Conservation (phyloP, 2,329 filamentous ascomycete genomes). For the Trichoderma sp. region DNA sequence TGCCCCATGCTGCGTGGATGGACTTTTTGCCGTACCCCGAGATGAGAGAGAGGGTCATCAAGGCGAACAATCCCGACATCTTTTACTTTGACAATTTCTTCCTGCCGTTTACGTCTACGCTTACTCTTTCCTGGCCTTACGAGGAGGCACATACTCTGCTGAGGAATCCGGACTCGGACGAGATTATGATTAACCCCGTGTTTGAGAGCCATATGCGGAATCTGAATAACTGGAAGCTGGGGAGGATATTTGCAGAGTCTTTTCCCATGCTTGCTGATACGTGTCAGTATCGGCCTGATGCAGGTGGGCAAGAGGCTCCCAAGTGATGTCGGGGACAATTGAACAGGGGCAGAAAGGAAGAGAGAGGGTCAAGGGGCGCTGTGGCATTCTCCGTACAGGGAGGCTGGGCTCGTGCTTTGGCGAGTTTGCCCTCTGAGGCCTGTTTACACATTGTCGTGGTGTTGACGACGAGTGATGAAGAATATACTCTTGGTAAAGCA, state of each 20-base stretch:
- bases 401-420: too few species aligned
- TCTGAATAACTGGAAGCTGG: slow-evolving; percentile 80
- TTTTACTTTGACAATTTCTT: slow-evolving; percentile 81
- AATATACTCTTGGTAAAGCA: too few species aligned
- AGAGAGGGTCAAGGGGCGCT: background rate
- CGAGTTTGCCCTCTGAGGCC: too few species aligned
- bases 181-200: slow-evolving; percentile 80
- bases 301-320: background rate
- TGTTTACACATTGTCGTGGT: too few species aligned
- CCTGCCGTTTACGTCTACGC: slow-evolving; percentile 74
- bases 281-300: slow-evolving; percentile 3
- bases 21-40: slow-evolving; percentile 79
- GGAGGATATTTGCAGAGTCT: slow-evolving; percentile 64
- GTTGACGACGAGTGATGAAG: too few species aligned
- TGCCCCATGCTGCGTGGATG: slow-evolving; percentile 76
- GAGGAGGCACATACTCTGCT: slow-evolving; percentile 71
- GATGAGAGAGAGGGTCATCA: slow-evolving; percentile 69
- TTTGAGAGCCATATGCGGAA: slow-evolving; percentile 79
- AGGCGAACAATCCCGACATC: slow-evolving; percentile 49
- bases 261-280: slow-evolving; percentile 54
- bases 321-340: background rate
- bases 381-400: background rate
- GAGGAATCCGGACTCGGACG: slow-evolving; percentile 58
- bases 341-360: too few species aligned
- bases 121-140: slow-evolving; percentile 84